Conservation (phyloP, 164 flowering plant genomes). For the Platanus orientalis region DNA sequence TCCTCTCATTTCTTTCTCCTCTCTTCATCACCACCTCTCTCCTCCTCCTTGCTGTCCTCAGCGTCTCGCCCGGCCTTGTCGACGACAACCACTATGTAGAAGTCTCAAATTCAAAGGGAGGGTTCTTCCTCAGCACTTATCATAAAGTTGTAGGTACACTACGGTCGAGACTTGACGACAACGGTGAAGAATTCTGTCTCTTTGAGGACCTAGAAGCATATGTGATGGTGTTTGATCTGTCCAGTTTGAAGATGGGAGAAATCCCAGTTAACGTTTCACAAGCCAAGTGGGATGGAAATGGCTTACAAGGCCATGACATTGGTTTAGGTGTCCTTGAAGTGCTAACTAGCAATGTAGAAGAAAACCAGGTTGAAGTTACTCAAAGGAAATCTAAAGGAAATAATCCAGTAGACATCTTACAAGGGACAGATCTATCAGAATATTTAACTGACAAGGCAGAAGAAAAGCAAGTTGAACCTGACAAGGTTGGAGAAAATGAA, state of each 20-base stretch:
- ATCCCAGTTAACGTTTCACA: not conserved
- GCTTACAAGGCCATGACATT: not conserved
- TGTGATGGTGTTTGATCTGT: conserved; percentile 3
- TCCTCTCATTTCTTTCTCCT: conserved; percentile 68
- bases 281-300: not conserved
- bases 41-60: conserved; percentile 45
- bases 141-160: conserved; percentile 15
- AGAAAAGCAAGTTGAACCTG: conserved; percentile 26
- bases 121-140: conserved; percentile 21
- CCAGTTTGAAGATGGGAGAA: conserved; percentile 4
- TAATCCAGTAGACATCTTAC: conserved; percentile 18
- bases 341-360: conserved; percentile 11
- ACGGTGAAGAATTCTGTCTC: conserved; percentile 12
- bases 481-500: conserved; percentile 24
- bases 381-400: conserved; percentile 10
- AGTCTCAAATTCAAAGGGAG: conserved; percentile 22
- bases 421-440: conserved; percentile 18
- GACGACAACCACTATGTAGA: conserved; percentile 1
- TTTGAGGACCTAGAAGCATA: conserved; percentile 16
- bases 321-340: not conserved
- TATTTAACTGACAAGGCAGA: too few species aligned
- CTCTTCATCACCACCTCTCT: conserved; percentile 74
- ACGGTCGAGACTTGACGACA: conserved; percentile 18
- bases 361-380: conserved; percentile 4
- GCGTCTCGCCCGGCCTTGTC: conserved; percentile 24